These are phyloP conservation scores for Cytidiella melzeri DNA, from an alignment of 768 basidiomycete genomes.

Conservation along the genomic window DNA sequence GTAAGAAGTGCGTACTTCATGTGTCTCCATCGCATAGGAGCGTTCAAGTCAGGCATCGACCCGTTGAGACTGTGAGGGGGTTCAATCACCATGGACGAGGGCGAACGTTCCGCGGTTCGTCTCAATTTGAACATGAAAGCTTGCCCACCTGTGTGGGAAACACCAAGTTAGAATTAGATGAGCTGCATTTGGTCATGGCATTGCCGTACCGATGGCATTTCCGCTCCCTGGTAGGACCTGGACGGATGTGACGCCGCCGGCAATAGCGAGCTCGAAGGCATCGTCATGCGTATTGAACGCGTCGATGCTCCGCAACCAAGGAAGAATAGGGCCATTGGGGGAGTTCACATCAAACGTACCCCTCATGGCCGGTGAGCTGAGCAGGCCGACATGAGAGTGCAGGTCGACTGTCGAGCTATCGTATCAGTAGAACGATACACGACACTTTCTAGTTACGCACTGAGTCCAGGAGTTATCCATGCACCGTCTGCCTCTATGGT, in stretches of 20 bases:
- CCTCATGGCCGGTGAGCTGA: conserved; percentile 48
- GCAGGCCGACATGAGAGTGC: conserved; percentile 69
- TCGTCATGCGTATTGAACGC: conserved; percentile 85
- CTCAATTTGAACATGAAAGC: conserved; percentile 85
- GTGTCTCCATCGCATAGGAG: conserved; percentile 65
- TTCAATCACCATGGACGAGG: conserved; percentile 79
- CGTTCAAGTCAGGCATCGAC: conserved; percentile 31
- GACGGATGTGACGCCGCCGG: conserved; percentile 85
- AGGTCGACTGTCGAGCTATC: conserved; percentile 28
- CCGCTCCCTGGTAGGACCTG: conserved; percentile 75
- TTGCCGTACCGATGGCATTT: conserved; percentile 61
- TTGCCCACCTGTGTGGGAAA: conserved; percentile 58
- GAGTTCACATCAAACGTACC: conserved; percentile 51
- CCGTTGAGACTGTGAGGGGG: conserved; percentile 63
- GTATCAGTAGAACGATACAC: conserved; percentile 11
- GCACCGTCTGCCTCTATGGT: conserved; percentile 53
- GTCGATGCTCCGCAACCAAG: conserved; percentile 80
- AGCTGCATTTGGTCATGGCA: no score
- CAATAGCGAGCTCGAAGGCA: conserved; percentile 62
- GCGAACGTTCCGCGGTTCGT: conserved; percentile 66
- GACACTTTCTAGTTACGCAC: conserved; percentile 31
- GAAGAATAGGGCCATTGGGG: conserved; percentile 56
- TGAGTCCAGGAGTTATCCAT: conserved; percentile 63
- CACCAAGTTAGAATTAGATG: neutral
- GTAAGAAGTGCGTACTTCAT: conserved; percentile 68